A percentile compares a stretch with the other conserved stretches of the same genome.
phyloP scores from a whole-genome alignment of 345 rosid species.

The Erodium maritimum region DNA sequence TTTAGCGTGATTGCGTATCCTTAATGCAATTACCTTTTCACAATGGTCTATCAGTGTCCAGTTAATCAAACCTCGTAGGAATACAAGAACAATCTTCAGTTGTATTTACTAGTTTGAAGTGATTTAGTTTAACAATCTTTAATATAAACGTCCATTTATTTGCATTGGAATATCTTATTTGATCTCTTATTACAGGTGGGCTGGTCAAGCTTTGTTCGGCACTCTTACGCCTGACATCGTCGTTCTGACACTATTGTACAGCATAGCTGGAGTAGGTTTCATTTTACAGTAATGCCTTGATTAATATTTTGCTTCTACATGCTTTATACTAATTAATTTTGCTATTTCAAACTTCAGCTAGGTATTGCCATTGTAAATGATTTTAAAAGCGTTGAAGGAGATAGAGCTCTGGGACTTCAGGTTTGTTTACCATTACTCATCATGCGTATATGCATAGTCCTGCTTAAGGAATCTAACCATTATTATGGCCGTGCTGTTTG shows the following conservation, averaged over 20 bases:
- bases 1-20: no score
- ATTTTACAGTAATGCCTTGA: neutral
- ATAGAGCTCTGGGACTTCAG: constrained; percentile 90
- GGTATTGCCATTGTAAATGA: constrained; percentile 95
- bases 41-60: no score
- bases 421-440: constrained; percentile 18
- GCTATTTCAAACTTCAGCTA: constrained; percentile 33
- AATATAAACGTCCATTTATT: neutral
- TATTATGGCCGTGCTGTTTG: no score
- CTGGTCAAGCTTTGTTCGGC: constrained; percentile 97
- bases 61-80: no score
- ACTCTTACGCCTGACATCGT: constrained; percentile 85
- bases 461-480: neutral
- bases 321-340: constrained; percentile 7
- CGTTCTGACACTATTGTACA: constrained; percentile 87
- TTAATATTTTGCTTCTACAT: neutral
- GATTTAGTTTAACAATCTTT: no score
- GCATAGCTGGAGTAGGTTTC: constrained; percentile 83
- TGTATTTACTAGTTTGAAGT: no score
- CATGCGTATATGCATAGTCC: neutral
- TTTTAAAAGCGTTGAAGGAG: constrained; percentile 97
- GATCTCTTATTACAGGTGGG: constrained; percentile 62
- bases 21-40: no score
- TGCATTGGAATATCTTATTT: constrained; percentile 1
- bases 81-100: no score